Conservation (phyloP, 352 stramenopile species). For the Phytophthora meadii region DNA sequence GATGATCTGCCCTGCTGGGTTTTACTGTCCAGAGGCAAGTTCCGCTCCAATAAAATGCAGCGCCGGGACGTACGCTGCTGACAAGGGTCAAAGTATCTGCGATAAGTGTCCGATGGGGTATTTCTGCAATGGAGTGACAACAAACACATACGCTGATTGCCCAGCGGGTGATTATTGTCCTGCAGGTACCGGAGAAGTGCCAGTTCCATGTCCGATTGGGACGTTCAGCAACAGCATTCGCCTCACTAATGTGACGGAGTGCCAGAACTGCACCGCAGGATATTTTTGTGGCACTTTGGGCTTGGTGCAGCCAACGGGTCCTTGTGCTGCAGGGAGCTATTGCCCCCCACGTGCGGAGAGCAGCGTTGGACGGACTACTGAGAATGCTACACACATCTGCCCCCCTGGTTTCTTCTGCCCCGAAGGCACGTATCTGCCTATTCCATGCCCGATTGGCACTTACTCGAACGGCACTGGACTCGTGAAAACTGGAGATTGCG, state of each 20-base stretch:
- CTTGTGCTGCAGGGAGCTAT: slow-evolving; percentile 64
- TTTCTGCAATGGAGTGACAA: slow-evolving; percentile 66
- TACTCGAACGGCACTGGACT: slow-evolving; percentile 68
- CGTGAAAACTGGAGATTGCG: slow-evolving; percentile 51
- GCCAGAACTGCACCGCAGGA: slow-evolving; percentile 45
- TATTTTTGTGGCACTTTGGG: slow-evolving; percentile 49
- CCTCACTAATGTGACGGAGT: slow-evolving; percentile 49
- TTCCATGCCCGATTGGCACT: slow-evolving; percentile 62
- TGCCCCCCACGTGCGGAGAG: slow-evolving; percentile 55
- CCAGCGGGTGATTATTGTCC: slow-evolving; percentile 61
- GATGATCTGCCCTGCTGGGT: slow-evolving; percentile 58
- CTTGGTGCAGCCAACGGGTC: slow-evolving; percentile 32
- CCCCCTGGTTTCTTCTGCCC: slow-evolving; percentile 79
- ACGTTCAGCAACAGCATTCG: slow-evolving; percentile 62
- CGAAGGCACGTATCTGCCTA: slow-evolving; percentile 66
- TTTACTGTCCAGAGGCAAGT: slow-evolving; percentile 65
- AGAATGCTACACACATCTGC: slow-evolving; percentile 58
- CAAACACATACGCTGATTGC: slow-evolving; percentile 51
- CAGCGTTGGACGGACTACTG: slow-evolving; percentile 45
- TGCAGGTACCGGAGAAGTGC: slow-evolving; percentile 39
- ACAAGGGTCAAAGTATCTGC: slow-evolving; percentile 40
- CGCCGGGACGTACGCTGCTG: slow-evolving; percentile 46
- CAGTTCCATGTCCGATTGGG: slow-evolving; percentile 67
- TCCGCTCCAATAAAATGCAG: slow-evolving; percentile 53
- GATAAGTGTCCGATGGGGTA: slow-evolving; percentile 64